A percentile compares a stretch with the other conserved stretches of the same genome.
phyloP scores from a whole-genome alignment of 345 rosid species.

The Brassica incana region DNA sequence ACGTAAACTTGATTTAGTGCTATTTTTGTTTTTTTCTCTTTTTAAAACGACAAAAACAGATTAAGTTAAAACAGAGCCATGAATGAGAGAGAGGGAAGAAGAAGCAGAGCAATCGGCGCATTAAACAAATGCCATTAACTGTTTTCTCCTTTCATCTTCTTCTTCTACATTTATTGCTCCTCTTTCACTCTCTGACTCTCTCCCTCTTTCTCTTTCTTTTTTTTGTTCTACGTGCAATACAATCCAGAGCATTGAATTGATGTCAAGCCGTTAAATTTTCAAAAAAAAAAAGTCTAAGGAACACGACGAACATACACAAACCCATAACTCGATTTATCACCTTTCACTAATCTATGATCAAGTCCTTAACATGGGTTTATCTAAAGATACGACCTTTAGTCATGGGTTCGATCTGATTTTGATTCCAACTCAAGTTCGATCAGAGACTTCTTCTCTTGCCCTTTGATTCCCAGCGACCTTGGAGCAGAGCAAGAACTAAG shows the following conservation, averaged over 20 bases:
- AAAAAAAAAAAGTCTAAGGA: slow-evolving; percentile 32
- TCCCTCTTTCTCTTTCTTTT: slow-evolving; percentile 10
- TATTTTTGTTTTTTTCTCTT: no score
- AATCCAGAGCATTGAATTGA: slow-evolving; percentile 38
- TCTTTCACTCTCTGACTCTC: slow-evolving; percentile 31
- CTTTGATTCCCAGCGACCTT: background rate
- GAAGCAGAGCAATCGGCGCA: slow-evolving; percentile 46
- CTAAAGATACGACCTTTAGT: slow-evolving; percentile 20
- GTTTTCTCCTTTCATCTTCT: slow-evolving; percentile 52
- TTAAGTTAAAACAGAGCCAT: slow-evolving; percentile 20
- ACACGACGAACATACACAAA: slow-evolving; percentile 36
- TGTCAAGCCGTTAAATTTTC: slow-evolving; percentile 38
- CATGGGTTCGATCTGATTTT: slow-evolving; percentile 18
- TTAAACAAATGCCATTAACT: slow-evolving; percentile 54
- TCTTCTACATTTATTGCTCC: slow-evolving; percentile 48
- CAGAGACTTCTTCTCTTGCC: slow-evolving; percentile 1
- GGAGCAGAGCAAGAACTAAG: background rate
- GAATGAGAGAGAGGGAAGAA: slow-evolving; percentile 28
- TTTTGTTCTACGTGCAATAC: slow-evolving; percentile 20
- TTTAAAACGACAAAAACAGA: background rate
- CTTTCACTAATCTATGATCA: background rate
- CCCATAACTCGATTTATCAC: slow-evolving; percentile 6
- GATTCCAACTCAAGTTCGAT: background rate
- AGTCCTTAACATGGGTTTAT: slow-evolving; percentile 19
- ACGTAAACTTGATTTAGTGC: no score